These are phyloP conservation scores for Stereocaulon alpinum DNA, from an alignment of 495 filamentous ascomycete genomes.

Conservation along the genomic window DNA sequence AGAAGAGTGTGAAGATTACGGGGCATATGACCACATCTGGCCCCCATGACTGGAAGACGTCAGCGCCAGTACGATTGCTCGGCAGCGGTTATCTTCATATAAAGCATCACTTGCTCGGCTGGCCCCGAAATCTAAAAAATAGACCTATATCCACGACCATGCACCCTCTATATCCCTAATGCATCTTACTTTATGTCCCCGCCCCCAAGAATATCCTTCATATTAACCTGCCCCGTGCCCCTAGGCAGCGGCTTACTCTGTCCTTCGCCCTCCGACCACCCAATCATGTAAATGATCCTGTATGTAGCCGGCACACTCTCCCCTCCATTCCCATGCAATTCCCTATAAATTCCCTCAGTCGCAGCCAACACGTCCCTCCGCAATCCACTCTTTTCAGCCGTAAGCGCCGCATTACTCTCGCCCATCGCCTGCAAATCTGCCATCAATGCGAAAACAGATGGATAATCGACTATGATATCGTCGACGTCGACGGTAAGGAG, in stretches of 20 bases:
- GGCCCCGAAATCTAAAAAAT: background rate
- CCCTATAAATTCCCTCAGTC: constrained; percentile 77
- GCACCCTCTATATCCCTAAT: background rate
- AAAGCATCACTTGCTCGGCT: constrained; percentile 2
- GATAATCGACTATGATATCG: constrained; percentile 92
- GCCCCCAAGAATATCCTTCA: constrained; percentile 71
- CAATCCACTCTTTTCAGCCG: constrained; percentile 65
- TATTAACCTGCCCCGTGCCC: constrained; percentile 70
- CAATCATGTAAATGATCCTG: constrained; percentile 91
- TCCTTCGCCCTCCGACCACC: constrained; percentile 78
- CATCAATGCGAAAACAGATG: constrained; percentile 88
- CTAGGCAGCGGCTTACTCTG: constrained; percentile 71
- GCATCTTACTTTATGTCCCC: constrained; percentile 18
- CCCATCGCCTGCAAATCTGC: constrained; percentile 90
- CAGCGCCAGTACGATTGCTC: background rate
- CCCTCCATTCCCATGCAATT: constrained; percentile 66
- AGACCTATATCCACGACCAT: background rate
- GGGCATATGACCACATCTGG: background rate
- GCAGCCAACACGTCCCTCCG: constrained; percentile 78
- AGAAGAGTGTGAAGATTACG: background rate
- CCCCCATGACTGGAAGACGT: no score
- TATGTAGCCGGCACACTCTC: constrained; percentile 81
- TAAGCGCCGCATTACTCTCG: constrained; percentile 75
- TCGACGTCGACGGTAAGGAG: constrained; percentile 96
- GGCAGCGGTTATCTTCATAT: background rate